Conservation (phyloP, 371 early-diverging fungal species). For the Encephalitozoon romaleae region DNA sequence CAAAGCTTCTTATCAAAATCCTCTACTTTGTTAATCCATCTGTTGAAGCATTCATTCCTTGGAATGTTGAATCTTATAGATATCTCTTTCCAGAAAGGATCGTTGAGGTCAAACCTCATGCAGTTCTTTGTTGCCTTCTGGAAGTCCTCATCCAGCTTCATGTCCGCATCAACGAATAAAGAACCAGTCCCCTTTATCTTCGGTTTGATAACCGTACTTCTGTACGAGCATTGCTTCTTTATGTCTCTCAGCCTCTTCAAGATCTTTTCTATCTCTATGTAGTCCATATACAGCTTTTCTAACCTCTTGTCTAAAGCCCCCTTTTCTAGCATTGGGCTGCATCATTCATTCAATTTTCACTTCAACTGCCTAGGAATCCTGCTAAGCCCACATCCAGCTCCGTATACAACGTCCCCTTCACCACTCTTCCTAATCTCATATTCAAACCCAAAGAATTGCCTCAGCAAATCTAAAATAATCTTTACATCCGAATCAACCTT, state of each 20-base stretch:
- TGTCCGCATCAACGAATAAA: background rate
- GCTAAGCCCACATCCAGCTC: constrained; percentile 7
- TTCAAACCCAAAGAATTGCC: constrained; percentile 2
- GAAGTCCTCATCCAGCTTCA: background rate
- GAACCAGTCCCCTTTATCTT: background rate
- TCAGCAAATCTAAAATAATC: constrained; percentile 11
- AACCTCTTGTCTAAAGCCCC: background rate
- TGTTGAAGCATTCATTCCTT: constrained; percentile 11
- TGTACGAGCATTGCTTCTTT: constrained; percentile 4
- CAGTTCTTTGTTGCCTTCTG: background rate
- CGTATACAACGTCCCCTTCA: background rate
- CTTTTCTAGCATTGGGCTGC: background rate
- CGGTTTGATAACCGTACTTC: background rate
- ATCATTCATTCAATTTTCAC: background rate
- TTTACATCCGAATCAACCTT: background rate
- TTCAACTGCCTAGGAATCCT: constrained; percentile 10
- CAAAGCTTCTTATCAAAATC: background rate
- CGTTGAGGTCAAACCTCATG: background rate
- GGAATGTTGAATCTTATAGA: background rate
- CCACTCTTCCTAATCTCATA: background rate
- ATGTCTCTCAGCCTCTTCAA: constrained; percentile 19
- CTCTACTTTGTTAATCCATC: constrained; percentile 23
- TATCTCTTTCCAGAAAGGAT: constrained; percentile 1
- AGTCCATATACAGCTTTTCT: constrained; percentile 20
- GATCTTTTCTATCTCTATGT: constrained; percentile 23